Base-by-base conservation (phyloP, 2,329 filamentous ascomycete species). In the Trichoderma sp. region DNA sequence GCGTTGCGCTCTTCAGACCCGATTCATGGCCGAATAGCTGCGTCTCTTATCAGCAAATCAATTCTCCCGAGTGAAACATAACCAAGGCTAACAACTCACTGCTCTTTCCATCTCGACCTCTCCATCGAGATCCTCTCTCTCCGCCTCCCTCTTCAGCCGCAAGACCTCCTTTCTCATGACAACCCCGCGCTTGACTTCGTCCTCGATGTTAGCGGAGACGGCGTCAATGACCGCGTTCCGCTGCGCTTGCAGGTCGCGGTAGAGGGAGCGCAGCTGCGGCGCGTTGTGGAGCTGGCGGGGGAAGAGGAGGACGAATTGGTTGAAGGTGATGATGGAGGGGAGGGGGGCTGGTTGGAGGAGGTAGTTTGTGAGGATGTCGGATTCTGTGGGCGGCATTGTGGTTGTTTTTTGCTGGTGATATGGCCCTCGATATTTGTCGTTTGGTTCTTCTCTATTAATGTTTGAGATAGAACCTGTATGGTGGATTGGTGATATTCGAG, bases 211-310 rank as follows among this genome's bases (percentile, higher is more conserved):
- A 9, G 76, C 75, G 72, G 86, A 82, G 15, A 96, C 88, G 4
- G 80, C 75, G 70, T 94, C 90, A 62, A 92, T 83, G 12, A 90
- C 80, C 55, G 83, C 82, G 67, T 88, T 87, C 63, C 92, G 87
- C 73, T 93, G 85, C 66, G 88, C 83, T 72, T 95, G 90, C 3
- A 96, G 82, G 74, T 95, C 90, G 55, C 90, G 87, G 74, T 96
- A 96, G 5, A 97, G 81, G 0, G 83, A 80, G 64, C 87, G 85
- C 55, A 94, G 83, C 64, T 89, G 87, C 0, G 90, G 85, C 54
- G 88, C 89, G 26, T 83, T 79, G 66, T 88, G 89, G 57, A 88
- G 81, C 45, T 85, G 77, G 58, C 83, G 85, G 12, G 92, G 92
- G 72, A 96, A 95, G 48, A 94, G 83, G 30, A 88, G 83, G 50